These are phyloP conservation scores for Phlyctochytrium planicorne DNA, from an alignment of 192 early-diverging fungal genomes.

Conservation along the genomic window DNA sequence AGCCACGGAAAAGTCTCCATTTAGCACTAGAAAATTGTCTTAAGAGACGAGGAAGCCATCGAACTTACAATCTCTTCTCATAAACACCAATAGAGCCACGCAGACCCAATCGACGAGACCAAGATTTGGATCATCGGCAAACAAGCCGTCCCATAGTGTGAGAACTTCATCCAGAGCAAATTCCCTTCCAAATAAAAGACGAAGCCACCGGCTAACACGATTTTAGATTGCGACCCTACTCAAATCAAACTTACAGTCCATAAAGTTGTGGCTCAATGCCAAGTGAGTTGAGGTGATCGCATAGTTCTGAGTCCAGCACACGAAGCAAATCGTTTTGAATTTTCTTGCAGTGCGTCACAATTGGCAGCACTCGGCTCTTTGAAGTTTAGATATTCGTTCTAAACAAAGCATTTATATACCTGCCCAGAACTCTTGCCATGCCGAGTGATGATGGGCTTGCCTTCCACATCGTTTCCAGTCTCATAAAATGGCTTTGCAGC, in stretches of 20 bases:
- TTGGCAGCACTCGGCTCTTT: conserved; percentile 42
- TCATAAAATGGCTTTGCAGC: conserved; percentile 85
- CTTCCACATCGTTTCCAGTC: conserved; percentile 42
- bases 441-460: background rate
- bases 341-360: conserved; percentile 70
- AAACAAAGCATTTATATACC: background rate
- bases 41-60: background rate
- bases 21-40: conserved; percentile 27
- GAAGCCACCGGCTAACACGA: conserved; percentile 74
- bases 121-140: conserved; percentile 76
- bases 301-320: conserved; percentile 70
- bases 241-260: conserved; percentile 66
- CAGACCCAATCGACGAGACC: conserved; percentile 82
- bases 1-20: conserved; percentile 30
- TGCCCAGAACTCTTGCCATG: background rate
- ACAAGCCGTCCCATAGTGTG: conserved; percentile 87
- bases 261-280: conserved; percentile 94
- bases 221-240: background rate
- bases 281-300: conserved; percentile 64
- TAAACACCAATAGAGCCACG: conserved; percentile 68
- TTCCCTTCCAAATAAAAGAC: conserved; percentile 90
- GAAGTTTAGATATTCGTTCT: background rate
- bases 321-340: conserved; percentile 71
- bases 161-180: conserved; percentile 70
- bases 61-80: conserved; percentile 67